Base-by-base conservation (phyloP, 2,329 filamentous ascomycete genomes). In the Aspergillus aculeatus region DNA sequence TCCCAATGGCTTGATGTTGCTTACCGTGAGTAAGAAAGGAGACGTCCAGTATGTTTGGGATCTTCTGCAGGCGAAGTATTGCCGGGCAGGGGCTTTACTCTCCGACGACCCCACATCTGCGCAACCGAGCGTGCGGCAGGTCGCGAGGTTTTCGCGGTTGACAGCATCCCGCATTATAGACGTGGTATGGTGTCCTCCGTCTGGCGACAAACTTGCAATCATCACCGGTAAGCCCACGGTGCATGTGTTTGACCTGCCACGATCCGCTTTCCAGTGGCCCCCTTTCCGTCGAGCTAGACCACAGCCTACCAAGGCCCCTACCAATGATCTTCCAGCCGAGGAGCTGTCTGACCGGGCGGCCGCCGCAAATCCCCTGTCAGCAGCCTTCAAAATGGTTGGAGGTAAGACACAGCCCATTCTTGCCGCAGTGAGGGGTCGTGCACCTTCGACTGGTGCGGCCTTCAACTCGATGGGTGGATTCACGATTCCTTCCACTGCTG, bases 201-300 rank as follows among this genome's bases (percentile, higher is more conserved):
- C 88, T 58, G 91, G 91, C 23, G 91, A 96, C 71, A 88, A 90
- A 60, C 79, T 96, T 44, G 94, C 93, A 1, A 88, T 99, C 78
- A 87, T 97, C 26, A 98, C 95, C 0, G 92, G 96, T 69, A 90
- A 93, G 67, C 92, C 94, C n/a, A 99, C 95, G 9, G 88, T 97
- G 11, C 95, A 99, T 76, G 85, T 98, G 48, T 88, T 96, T 64
- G 91, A 96, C 66, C 85, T 98, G 75, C 92, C 92, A 9, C 83
- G 86, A 50, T 90, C 86, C 63, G 91, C 91, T 4, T 94, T 93
- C 68, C 87, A 90, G 65, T 96, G 93, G 93, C 93, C 93, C 47
- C 91, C 92, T 24, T 88, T 78, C 62, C 77, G 79, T 23, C 76
- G 77, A 51, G 69, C 86, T 47, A 79, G 80, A 50, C 77, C 80